Base-by-base conservation (phyloP, 768 basidiomycete species). In the Suillus ampliporus region DNA sequence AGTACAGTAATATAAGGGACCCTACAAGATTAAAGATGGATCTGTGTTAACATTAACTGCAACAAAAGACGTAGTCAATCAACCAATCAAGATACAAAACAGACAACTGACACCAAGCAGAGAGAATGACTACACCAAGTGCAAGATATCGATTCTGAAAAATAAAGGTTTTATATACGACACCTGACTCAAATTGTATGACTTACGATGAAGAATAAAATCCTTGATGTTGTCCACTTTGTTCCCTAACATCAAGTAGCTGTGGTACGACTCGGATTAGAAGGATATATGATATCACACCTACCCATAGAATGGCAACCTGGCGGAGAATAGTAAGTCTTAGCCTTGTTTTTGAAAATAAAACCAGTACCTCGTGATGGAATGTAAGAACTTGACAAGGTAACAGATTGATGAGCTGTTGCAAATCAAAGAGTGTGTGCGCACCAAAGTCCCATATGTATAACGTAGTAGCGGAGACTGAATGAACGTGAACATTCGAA, bases 281-380 rank as follows among this genome's bases (percentile, higher is more conserved):
- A n/a, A n/a, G 11, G 31, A 38, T 38, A n/a, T 8, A 54, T 34
- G 34, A 31, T 31, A 31, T 31, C 31, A 31, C 31, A 52, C 60
- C 19, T 54, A 61, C 60, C 60, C 60, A 61, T 48, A 59, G 19
- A 28, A 61, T 54, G 15, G 35, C 10, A 35, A 61, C 51, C 59
- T 60, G 5, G 34, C 14, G n/a, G n/a, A 41, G 10, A 48, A 15
- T 13, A 1, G 4, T 60, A 21, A 60, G 48, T 28, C 26, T 26
- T 13, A 21, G 46, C 15, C 21, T 28, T 10, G n/a, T n/a, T 2
- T 34, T 52, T 15, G 2, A 31, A 40, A 28, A 53, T 4, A 48
- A 40, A 15, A 21, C 2, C 11, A 38, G 34, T 41, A 60, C 59
- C 47, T 56, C 60, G 1, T 61, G 28, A 15, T 31, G 34, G 15